These are phyloP conservation scores for Gloeopeniophorella convolvens DNA, from an alignment of 768 basidiomycete species.

Conservation along the genomic window DNA sequence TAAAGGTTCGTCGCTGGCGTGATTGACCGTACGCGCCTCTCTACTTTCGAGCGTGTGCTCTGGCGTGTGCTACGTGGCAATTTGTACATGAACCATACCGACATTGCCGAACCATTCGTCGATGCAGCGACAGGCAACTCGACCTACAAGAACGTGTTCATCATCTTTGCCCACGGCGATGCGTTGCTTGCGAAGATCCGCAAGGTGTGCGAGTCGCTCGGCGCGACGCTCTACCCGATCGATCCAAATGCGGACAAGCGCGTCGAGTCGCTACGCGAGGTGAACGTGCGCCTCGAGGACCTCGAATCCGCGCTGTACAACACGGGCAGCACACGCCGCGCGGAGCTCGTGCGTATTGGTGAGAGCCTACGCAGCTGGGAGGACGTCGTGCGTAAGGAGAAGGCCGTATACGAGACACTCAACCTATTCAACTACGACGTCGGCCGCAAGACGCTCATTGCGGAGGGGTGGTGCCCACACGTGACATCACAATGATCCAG, in stretches of 20 bases:
- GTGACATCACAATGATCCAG: conserved; percentile 86
- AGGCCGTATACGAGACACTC: conserved; percentile 90
- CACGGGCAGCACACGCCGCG: conserved; percentile 75
- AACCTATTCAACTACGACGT: conserved; percentile 96
- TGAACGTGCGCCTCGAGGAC: conserved; percentile 85
- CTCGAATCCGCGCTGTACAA: conserved; percentile 84
- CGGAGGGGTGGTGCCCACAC: conserved; percentile 95
- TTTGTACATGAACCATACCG: conserved; percentile 97
- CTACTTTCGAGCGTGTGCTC: conserved; percentile 93
- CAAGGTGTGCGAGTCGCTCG: conserved; percentile 98
- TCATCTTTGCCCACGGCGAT: conserved; percentile 97
- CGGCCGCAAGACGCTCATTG: conserved; percentile 88
- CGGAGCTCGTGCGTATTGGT: conserved; percentile 77
- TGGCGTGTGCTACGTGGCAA: conserved; percentile 98
- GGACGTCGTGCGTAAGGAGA: conserved; percentile 92
- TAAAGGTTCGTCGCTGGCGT: conserved; percentile 90
- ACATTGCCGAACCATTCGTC: conserved; percentile 88
- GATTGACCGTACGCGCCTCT: conserved; percentile 84
- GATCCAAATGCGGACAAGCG: conserved; percentile 93
- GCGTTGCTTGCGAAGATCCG: conserved; percentile 92
- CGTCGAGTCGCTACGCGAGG: conserved; percentile 81
- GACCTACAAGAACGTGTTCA: conserved; percentile 97
- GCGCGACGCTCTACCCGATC: conserved; percentile 93
- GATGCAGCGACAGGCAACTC: conserved; percentile 79
- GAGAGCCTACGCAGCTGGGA: conserved; percentile 86